Percentiles rank a stretch among this genome's conserved stretches.
These are phyloP conservation scores for Saccharomycopsis sp. DNA, from an alignment of 805 yeast genomes.

Conservation along the genomic window DNA sequence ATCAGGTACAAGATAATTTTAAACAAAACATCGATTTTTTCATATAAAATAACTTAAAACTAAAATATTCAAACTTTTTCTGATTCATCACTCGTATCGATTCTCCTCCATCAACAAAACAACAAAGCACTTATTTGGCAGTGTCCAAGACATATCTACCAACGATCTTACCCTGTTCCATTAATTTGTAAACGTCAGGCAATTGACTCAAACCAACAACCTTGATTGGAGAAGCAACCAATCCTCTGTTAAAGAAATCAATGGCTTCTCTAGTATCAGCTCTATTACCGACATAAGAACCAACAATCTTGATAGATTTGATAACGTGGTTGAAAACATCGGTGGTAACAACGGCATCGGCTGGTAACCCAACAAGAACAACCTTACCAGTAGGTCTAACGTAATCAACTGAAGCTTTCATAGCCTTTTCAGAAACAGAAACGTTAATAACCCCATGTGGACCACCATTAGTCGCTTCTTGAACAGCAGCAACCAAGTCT, in stretches of 20 bases:
- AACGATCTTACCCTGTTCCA: conserved; percentile 57
- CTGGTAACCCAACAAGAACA: conserved; percentile 57
- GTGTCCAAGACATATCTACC: conserved; percentile 64
- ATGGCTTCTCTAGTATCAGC: conserved; percentile 54
- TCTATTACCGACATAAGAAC: conserved; percentile 57
- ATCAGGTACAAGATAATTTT: too few relatives aligned
- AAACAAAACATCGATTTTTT: too few relatives aligned
- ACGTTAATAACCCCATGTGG: conserved; percentile 73
- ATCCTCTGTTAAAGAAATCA: conserved; percentile 46
- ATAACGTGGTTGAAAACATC: conserved; percentile 50
- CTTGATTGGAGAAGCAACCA: conserved; percentile 48
- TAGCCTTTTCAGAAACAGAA: conserved; percentile 65
- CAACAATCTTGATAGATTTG: conserved; percentile 46
- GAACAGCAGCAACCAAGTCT: conserved; percentile 49
- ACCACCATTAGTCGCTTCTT: conserved; percentile 60
- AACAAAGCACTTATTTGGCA: conserved; percentile 2
- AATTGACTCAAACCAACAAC: conserved; percentile 47
- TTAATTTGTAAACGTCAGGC: conserved; percentile 40
- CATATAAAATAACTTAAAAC: too few relatives aligned
- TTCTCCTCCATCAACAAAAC: too few relatives aligned
- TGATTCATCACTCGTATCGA: too few relatives aligned
- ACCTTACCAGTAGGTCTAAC: conserved; percentile 59
- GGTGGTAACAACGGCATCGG: conserved; percentile 47
- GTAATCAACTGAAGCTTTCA: conserved; percentile 51
- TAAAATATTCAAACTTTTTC: too few relatives aligned